Evolutionary conservation across 805 yeast genomes (phyloP).

Genomic region (Allodekkera sacchari): DNA sequence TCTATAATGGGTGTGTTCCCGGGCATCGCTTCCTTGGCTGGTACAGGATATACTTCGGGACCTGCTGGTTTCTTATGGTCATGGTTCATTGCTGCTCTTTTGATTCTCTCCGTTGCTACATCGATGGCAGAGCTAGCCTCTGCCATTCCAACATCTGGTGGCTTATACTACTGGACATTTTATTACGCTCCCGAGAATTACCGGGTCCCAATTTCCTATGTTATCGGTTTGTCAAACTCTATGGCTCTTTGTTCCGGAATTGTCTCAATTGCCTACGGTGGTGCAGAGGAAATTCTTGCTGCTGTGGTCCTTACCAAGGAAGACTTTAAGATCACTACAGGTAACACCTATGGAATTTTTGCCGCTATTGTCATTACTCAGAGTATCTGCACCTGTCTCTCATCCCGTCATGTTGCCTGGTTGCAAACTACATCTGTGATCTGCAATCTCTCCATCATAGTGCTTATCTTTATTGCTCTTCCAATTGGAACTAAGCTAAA

Average conservation of each 20-base stretch:
- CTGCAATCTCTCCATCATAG: constrained; percentile 29
- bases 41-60: constrained; percentile 47
- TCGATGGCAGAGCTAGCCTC: constrained; percentile 55
- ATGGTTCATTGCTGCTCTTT: constrained; percentile 33
- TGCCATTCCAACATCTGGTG: constrained; percentile 55
- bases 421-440: constrained; percentile 33
- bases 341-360: constrained; percentile 35
- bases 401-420: constrained; percentile 31
- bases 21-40: constrained; percentile 45
- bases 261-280: constrained; percentile 38
- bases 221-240: constrained; percentile 36
- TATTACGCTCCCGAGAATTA: constrained; percentile 32
- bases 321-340: constrained; percentile 30
- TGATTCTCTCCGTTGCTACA: constrained; percentile 45
- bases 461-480: constrained; percentile 35
- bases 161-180: constrained; percentile 47
- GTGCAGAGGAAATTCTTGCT: constrained; percentile 34
- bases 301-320: constrained; percentile 33
- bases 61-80: constrained; percentile 54
- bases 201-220: constrained; percentile 30
- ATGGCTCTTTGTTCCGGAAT: constrained; percentile 32
- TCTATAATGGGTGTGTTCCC: constrained; percentile 61
- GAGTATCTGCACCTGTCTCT: constrained; percentile 28
- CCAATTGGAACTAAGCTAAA: constrained; percentile 32
- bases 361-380: constrained; percentile 34